Conservation (phyloP, 768 basidiomycete species). For the Hebeloma cylindrosporum region DNA sequence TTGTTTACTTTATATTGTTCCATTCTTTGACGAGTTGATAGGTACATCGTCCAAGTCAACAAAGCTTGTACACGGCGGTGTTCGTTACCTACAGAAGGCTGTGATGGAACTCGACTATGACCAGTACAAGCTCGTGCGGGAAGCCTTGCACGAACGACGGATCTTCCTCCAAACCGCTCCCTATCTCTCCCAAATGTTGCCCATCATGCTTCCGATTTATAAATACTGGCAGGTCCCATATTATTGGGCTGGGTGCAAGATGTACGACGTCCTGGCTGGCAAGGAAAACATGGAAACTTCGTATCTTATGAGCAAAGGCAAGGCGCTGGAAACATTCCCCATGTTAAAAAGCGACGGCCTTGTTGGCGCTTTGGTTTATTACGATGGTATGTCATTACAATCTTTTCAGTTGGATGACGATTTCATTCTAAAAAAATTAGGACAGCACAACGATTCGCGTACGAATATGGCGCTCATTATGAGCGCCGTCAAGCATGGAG, state of each 20-base stretch:
- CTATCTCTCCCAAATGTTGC: constrained; percentile 88
- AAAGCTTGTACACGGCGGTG: constrained; percentile 97
- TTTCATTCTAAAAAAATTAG: constrained; percentile 34
- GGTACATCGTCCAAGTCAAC: constrained; percentile 97
- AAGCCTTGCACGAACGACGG: constrained; percentile 88
- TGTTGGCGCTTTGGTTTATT: constrained; percentile 94
- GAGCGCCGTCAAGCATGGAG: constrained; percentile 92
- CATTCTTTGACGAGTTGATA: constrained; percentile 25
- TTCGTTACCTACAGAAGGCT: constrained; percentile 96
- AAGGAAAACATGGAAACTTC: constrained; percentile 96
- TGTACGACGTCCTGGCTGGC: constrained; percentile 94
- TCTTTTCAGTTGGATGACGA: constrained; percentile 17
- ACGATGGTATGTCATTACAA: constrained; percentile 74
- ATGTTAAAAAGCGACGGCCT: constrained; percentile 93
- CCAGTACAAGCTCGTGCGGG: constrained; percentile 94
- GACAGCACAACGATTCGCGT: constrained; percentile 96
- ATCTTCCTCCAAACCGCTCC: constrained; percentile 97
- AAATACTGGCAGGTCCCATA: constrained; percentile 99
- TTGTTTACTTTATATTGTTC: neutral
- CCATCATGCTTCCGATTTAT: constrained; percentile 97
- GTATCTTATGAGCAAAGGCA: constrained; percentile 93
- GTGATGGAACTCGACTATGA: constrained; percentile 95
- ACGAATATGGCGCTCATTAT: constrained; percentile 97
- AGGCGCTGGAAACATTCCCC: constrained; percentile 92
- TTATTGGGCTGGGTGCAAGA: constrained; percentile 92